phyloP scores from a whole-genome alignment of 2,329 filamentous ascomycete genomes.

The Achaetomium macrosporum region DNA sequence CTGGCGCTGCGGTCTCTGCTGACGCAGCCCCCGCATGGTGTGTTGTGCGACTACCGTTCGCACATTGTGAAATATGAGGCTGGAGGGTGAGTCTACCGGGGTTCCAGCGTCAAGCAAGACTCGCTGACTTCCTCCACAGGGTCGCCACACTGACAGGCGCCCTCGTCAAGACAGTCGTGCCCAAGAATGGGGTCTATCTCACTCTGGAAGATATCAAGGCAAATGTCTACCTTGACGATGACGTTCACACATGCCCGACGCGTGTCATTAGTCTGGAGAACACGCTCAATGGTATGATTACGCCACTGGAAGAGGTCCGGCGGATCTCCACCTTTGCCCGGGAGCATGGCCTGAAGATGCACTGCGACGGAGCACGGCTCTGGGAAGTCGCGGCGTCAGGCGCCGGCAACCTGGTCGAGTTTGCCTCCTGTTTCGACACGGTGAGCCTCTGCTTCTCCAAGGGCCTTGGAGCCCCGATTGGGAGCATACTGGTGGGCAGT shows the following conservation, averaged over 20 bases:
- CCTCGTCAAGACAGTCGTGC: constrained; percentile 58
- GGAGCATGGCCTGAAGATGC: constrained; percentile 39
- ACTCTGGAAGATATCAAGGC: constrained; percentile 70
- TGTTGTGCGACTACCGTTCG: constrained; percentile 71
- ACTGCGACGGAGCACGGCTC: constrained; percentile 47
- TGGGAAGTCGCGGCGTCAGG: constrained; percentile 46
- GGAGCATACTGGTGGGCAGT: constrained; percentile 41
- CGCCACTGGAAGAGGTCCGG: constrained; percentile 65
- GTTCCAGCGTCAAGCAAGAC: not conserved
- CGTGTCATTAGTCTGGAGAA: constrained; percentile 80
- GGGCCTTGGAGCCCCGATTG: constrained; percentile 47
- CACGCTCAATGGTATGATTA: constrained; percentile 72
- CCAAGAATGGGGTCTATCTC: constrained; percentile 65
- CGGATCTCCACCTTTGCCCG: constrained; percentile 66
- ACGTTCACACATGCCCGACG: constrained; percentile 76
- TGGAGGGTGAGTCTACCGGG: constrained; percentile 44
- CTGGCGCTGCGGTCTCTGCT: constrained; percentile 74
- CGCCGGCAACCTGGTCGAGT: constrained; percentile 37
- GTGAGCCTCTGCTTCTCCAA: constrained; percentile 56
- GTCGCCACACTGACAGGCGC: constrained; percentile 68
- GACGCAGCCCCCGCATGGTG: constrained; percentile 69
- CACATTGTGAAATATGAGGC: constrained; percentile 69
- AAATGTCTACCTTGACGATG: constrained; percentile 57
- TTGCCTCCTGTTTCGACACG: constrained; percentile 43
- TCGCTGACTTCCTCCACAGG: constrained; percentile 41